A percentile compares a stretch with the other conserved stretches of the same genome.
These are phyloP conservation scores for Phialemonium atrogriseum DNA, from an alignment of 2,329 filamentous ascomycete genomes.

Conservation along the genomic window DNA sequence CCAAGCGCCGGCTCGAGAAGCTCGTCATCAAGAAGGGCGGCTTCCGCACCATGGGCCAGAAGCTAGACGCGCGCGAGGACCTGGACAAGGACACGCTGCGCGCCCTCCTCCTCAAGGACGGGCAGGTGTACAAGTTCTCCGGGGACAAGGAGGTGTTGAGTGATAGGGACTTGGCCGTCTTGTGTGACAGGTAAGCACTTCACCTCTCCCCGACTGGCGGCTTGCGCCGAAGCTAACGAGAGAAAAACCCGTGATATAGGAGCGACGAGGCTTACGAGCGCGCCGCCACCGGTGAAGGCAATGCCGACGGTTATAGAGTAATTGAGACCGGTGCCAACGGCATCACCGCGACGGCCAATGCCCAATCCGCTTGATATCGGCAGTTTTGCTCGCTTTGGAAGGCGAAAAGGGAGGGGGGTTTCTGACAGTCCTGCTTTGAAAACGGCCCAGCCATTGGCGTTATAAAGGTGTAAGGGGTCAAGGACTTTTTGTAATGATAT, in stretches of 20 bases:
- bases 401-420: no score
- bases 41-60: conserved; percentile 62
- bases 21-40: conserved; percentile 91
- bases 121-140: conserved; percentile 51
- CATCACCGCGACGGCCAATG: conserved; percentile 23
- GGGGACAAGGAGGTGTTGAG: conserved; percentile 61
- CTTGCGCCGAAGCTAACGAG: neutral
- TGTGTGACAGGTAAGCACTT: conserved; percentile 66
- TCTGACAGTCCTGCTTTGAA: no score
- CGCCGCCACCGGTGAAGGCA: conserved; percentile 71
- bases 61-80: conserved; percentile 42
- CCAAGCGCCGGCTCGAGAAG: conserved; percentile 86
- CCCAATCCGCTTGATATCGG: no score
- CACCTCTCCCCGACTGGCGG: neutral
- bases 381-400: no score
- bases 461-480: no score
- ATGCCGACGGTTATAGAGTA: conserved; percentile 63
- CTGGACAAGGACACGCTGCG: conserved; percentile 54
- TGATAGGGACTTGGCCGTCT: conserved; percentile 64
- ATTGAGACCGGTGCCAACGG: conserved; percentile 65
- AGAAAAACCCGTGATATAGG: conserved; percentile 14
- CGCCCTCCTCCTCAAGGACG: conserved; percentile 61
- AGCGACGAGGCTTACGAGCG: conserved; percentile 55
- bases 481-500: no score
- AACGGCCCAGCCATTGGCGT: no score